Base-by-base conservation (phyloP, 1,284 basidiomycete species). In the Pseudozyma tsukubaensis region DNA sequence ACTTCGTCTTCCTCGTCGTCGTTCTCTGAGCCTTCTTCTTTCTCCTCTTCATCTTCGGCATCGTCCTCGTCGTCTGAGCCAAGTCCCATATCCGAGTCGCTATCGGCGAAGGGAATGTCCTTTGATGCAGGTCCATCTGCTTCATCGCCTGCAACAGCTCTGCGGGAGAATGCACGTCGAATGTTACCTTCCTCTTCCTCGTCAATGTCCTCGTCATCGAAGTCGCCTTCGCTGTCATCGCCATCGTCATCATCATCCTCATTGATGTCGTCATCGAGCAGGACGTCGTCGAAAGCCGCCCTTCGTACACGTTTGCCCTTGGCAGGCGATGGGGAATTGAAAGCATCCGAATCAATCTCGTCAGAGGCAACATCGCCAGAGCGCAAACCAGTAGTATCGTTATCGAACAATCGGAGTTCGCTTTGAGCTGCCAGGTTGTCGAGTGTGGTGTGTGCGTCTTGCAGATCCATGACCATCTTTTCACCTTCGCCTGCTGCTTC, bases 391-490 rank as follows among this genome's bases (percentile, higher is more conserved):
- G 51, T 50, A 67, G 88, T 88, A 6, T 89, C 90, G 0, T 93
- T 96, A 1, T 91, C 90, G 18, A 99, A 91, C 5, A 99, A 88
- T n/a, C 89, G 88, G 67, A 99, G 94, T 68, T 93, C 89, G 76
- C 92, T 93, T 60, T 89, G 88, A 13, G 90, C 89, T 13, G 97
- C 91, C 3, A 88, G 89, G 70, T 95, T 93, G 66, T 92, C 94
- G 13, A 99, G 89, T 0, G 94, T 98, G 9, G 87, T 85, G 39
- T 87, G 86, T 14, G 91, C 92, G 68, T 95, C 96, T 85, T 99
- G 97, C 13, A 99, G 87, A 81, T 94, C 92, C 88, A 97, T 92
- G 13, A 99, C 94, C 96, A 99, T 98, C 83, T 91, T 89, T 82
- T 98, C 95, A 13, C 96, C 97, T 85, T 98, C 96, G 12, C 95